These are phyloP conservation scores for Candida lessepsii DNA, from an alignment of 805 yeast species.

Conservation along the genomic window DNA sequence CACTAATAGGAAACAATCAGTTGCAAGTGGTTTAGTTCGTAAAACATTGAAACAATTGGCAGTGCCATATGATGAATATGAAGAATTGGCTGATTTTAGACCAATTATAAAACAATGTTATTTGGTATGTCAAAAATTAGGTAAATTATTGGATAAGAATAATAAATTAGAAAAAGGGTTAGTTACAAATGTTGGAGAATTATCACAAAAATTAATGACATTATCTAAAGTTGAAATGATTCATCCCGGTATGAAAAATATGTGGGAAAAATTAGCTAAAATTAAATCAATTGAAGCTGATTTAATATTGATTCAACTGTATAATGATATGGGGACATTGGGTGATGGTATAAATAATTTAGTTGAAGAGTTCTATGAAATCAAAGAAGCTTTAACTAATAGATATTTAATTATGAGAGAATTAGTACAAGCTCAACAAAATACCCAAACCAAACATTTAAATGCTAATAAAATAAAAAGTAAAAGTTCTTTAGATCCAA, in stretches of 20 bases:
- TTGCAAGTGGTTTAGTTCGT: slow-evolving; percentile 83
- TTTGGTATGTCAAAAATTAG: slow-evolving; percentile 54
- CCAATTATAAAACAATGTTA: slow-evolving; percentile 82
- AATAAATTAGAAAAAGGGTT: slow-evolving; percentile 57
- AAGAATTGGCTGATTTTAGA: slow-evolving; percentile 78
- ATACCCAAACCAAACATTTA: slow-evolving; percentile 66
- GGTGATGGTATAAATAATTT: slow-evolving; percentile 72
- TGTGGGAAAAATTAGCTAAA: slow-evolving; percentile 79
- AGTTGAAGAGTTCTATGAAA: slow-evolving; percentile 73
- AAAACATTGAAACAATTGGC: slow-evolving; percentile 89
- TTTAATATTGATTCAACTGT: slow-evolving; percentile 65
- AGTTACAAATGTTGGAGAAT: slow-evolving; percentile 48
- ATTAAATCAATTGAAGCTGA: slow-evolving; percentile 73
- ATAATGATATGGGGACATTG: slow-evolving; percentile 68
- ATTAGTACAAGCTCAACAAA: slow-evolving; percentile 71
- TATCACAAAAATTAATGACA: slow-evolving; percentile 38
- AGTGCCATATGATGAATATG: slow-evolving; percentile 86
- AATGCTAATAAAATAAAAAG: slow-evolving; percentile 70
- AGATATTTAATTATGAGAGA: slow-evolving; percentile 93
- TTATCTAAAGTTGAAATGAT: slow-evolving; percentile 43
- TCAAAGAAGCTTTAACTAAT: slow-evolving; percentile 91
- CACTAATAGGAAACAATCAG: slow-evolving; percentile 51
- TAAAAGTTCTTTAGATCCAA: slow-evolving; percentile 74
- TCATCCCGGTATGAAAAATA: slow-evolving; percentile 67
- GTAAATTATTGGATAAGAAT: slow-evolving; percentile 50